phyloP scores from a whole-genome alignment of 768 basidiomycete genomes.

The Fomitopsis serialis region DNA sequence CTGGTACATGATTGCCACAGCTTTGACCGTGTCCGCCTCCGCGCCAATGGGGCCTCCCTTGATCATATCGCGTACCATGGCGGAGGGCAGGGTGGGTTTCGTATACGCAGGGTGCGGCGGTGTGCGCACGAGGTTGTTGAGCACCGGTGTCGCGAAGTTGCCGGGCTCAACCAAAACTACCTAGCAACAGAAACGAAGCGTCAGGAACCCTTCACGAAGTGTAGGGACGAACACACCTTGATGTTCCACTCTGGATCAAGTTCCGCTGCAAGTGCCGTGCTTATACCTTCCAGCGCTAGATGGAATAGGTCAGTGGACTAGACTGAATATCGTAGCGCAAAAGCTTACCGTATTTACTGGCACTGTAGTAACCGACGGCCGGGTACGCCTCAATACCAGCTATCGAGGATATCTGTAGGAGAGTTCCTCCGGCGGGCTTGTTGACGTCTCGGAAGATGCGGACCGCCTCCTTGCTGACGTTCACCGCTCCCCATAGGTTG shows the following conservation, averaged over 20 bases:
- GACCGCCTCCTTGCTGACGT: slow-evolving; percentile 28
- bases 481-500: slow-evolving; percentile 21
- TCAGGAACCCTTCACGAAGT: neutral
- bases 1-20: slow-evolving; percentile 3
- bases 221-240: slow-evolving; percentile 17
- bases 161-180: slow-evolving; percentile 6
- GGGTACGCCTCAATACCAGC: slow-evolving; percentile 14
- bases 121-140: neutral
- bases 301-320: neutral
- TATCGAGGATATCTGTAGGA: slow-evolving; percentile 29
- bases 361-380: slow-evolving; percentile 10
- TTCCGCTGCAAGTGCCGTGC: slow-evolving; percentile 23
- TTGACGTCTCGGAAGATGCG: slow-evolving; percentile 32
- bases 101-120: slow-evolving; percentile 10
- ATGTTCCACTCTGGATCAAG: slow-evolving; percentile 33
- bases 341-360: slow-evolving; percentile 7
- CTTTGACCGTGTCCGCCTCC: neutral
- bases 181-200: too few relatives aligned
- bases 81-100: neutral
- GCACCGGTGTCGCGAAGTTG: slow-evolving; percentile 2
- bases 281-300: slow-evolving; percentile 28
- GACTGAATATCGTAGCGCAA: too few relatives aligned
- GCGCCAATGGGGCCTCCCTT: neutral
- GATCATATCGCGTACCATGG: neutral
- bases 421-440: slow-evolving; percentile 27